phyloP scores from a whole-genome alignment of 768 basidiomycete species.

The Mycena crocata region DNA sequence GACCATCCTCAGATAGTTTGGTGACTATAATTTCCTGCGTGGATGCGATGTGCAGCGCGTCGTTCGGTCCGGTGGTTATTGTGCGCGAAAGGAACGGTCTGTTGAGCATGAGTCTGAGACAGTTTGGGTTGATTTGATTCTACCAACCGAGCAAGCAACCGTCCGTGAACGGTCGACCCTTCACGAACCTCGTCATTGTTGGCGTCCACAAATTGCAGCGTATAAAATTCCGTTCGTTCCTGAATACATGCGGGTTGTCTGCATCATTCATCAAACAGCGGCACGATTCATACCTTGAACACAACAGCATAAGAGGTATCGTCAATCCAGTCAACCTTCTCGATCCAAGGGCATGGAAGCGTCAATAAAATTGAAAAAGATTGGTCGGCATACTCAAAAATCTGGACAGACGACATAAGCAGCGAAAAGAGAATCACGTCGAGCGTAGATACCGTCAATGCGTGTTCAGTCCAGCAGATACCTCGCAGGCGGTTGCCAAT shows the following conservation, averaged over 20 bases:
- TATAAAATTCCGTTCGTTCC: slow-evolving; percentile 55
- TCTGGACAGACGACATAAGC: slow-evolving; percentile 39
- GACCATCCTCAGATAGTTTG: slow-evolving; percentile 29
- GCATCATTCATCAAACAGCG: neutral
- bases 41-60: slow-evolving; percentile 39
- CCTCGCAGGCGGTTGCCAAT: slow-evolving; percentile 48
- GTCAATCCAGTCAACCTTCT: slow-evolving; percentile 52
- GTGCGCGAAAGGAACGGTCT: slow-evolving; percentile 33
- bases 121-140: neutral
- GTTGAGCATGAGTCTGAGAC: slow-evolving; percentile 7
- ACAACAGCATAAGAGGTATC: slow-evolving; percentile 52
- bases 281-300: slow-evolving; percentile 49
- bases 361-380: slow-evolving; percentile 45
- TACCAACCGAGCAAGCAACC: slow-evolving; percentile 25
- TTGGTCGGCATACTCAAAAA: slow-evolving; percentile 50
- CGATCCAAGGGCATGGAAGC: slow-evolving; percentile 40
- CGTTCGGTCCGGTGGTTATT: slow-evolving; percentile 36
- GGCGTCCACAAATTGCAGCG: slow-evolving; percentile 47
- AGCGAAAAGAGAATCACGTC: neutral
- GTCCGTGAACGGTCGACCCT: neutral
- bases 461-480: slow-evolving; percentile 60
- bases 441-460: slow-evolving; percentile 50
- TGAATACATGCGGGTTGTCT: slow-evolving; percentile 31
- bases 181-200: slow-evolving; percentile 44
- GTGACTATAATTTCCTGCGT: slow-evolving; percentile 37